Base-by-base conservation (phyloP, 2,329 filamentous ascomycete species). In the Dissoconium aciculare region DNA sequence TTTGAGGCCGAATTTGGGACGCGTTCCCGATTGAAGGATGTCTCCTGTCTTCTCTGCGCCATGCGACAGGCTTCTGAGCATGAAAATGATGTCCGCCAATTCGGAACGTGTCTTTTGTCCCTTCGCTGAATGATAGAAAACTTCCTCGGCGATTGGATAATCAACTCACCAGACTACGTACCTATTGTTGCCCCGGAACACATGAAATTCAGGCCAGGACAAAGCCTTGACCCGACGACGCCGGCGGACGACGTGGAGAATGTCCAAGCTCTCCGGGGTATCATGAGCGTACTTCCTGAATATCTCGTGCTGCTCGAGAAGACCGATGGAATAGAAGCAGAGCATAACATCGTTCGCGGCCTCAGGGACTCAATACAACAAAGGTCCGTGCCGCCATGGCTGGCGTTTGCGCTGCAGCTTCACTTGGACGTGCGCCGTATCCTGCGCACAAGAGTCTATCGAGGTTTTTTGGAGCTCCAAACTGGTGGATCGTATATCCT, bases 281-380 rank as follows among this genome's bases (percentile, higher is more conserved):
- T 19, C 5, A 34, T 34, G 32, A 17, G 28, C 4, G 17, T 31
- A 3, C 10, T 34, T 3, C 21, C 28, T 3, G 32, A 34, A 16
- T 27, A 15, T 9, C 21, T 17, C 6, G 23, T 23, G 3, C n/a
- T 34, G 15, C 17, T 23, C 14, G 13, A 11, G 5, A 13, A 2
- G 4, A 19, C 15, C 15, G 5, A 11, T 4, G 5, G 4, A 11
- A 10, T 17, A 4, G 5, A 27, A 14, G 32, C 32, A 9, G 28
- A 31, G 11, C 28, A 34, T 17, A 14, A 31, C 14, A 31, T 31
- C 10, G 6, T 31, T 8, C 9, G 24, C 11, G 32, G 27, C 11
- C 4, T 34, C n/a, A 27, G 32, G 4, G 11, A 31, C 5, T 13
- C 31, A 2, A n/a, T 14, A 14, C 14, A 11, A 5, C 14, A 15